Evolutionary conservation across 495 filamentous ascomycete species (phyloP), one percentile per base, ranked within the genome.

Genomic region (Rusavskia elegans): DNA sequence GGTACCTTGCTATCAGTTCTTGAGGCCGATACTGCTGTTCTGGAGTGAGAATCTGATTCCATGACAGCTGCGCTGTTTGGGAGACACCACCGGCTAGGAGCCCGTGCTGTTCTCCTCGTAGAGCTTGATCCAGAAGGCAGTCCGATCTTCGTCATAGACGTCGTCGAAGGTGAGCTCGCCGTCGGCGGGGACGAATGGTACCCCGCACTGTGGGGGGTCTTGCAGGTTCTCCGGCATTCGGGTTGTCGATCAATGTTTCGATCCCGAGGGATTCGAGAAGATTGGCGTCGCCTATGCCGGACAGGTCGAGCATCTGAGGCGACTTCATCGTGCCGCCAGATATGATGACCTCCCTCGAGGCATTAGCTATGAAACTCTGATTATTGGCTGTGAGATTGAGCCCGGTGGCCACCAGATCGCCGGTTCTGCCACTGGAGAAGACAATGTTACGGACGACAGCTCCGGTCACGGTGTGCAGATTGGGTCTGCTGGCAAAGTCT

Each of bases 231-330:
- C 75, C 72, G 9, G 75, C 74, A 39, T 62, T 64, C 1, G 65
- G 59, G 48, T 69, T 68, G 17, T 71, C 56, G 30, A 73, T 62
- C 32, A 59, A 54, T 25, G 67, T 53, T 11, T 70, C 57, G 52
- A 73, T 76, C 19, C 67, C 63, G 21, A 72, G 67, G 10, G 55
- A 56, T 4, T 61, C 16, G 0, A 86, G 69, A 35, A 80, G 69
- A 0, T 57, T 57, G 2, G 53, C 51, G 0, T 77, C 72, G 2
- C 82, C 82, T 45, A 86, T 65, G 8, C 84, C 82, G 1, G 71
- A 78, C 4, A 81, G 71, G 58, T 82, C 78, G 21, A 86, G 74
- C 1, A 85, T 58, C 55, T 80, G 75, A 0, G 81, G 80, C 0
- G 77, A 71, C 68, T 82, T 76, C 62, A 78, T 78, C 5, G 71